Base-by-base conservation (phyloP, 2,329 filamentous ascomycete genomes). In the Coleophoma eucalyptorum region DNA sequence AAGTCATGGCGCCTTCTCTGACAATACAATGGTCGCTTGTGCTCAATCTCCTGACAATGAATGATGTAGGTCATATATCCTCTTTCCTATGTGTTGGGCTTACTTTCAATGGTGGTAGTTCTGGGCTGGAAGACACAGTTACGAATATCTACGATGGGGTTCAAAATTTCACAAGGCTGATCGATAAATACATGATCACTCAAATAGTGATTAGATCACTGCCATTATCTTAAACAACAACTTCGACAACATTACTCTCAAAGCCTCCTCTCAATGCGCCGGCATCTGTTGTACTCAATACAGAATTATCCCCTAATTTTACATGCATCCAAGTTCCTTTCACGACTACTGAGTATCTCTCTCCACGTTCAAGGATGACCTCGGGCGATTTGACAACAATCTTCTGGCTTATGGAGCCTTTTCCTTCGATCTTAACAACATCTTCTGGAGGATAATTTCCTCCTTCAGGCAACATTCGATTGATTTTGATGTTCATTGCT, bases 321-420 rank as follows among this genome's bases (percentile, higher is more conserved):
- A 70, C 48, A 4, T 62, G 61, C 55, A 68, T 66, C 69, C 68
- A 71, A 32, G 54, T 58, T 2, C 70, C 69, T 16, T 60, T 61
- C 0, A 64, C 65, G 26, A 57, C 56, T 6, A 69, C 59, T 2
- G 57, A 53, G 53, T 71, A 72, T 38, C 62, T 59, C 33, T 62
- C 63, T 0, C 65, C 69, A 10, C 56, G 54, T 12, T 58, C 50
- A 20, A 71, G 51, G 5, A 59, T 51, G 3, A 64, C 50, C 7
- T 57, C 56, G 0, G 63, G 63, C 19, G 70, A 43, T 12, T 60
- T 62, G 26, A 58, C 51, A 16, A 55, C 49, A 3, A 69, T 53
- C 0, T 54, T 51, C 1, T 49, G 53, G 13, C 62, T 54, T 5
- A 65, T 31, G 3, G 54, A 57, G 15, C 57, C 57, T 1, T 59